Conservation (phyloP, 2,329 filamentous ascomycete species). For the Cladosporium sp. region DNA sequence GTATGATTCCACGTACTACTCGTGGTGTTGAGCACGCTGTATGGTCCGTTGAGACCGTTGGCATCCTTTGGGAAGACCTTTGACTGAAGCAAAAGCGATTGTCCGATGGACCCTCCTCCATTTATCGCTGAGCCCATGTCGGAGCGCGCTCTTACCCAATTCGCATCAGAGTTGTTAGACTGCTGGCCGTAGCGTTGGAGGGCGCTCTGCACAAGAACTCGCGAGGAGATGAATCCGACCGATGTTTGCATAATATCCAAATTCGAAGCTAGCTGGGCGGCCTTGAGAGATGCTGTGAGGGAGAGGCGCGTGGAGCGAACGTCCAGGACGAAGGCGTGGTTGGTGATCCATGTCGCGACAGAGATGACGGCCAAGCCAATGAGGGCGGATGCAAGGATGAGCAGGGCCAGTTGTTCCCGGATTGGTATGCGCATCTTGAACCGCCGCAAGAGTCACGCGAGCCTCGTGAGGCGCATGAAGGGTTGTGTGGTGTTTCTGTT, state of each 20-base stretch:
- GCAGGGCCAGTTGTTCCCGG: slow-evolving; percentile 77
- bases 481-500: not conserved
- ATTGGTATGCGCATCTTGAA: slow-evolving; percentile 77
- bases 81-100: slow-evolving; percentile 65
- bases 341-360: slow-evolving; percentile 68
- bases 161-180: slow-evolving; percentile 56
- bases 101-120: slow-evolving; percentile 46
- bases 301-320: slow-evolving; percentile 61
- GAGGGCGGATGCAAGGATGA: slow-evolving; percentile 75
- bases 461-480: slow-evolving; percentile 18
- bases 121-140: slow-evolving; percentile 74
- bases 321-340: slow-evolving; percentile 60
- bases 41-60: slow-evolving; percentile 52
- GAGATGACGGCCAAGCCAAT: slow-evolving; percentile 75
- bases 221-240: slow-evolving; percentile 69
- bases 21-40: slow-evolving; percentile 67
- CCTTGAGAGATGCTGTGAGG: slow-evolving; percentile 82
- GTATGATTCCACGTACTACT: slow-evolving; percentile 45
- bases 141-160: slow-evolving; percentile 61
- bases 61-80: slow-evolving; percentile 70
- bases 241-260: slow-evolving; percentile 77
- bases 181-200: slow-evolving; percentile 53
- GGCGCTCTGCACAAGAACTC: slow-evolving; percentile 55
- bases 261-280: slow-evolving; percentile 75
- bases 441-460: not conserved